Base-by-base conservation (phyloP, 352 stramenopile genomes). In the Phytophthora crassamura region DNA sequence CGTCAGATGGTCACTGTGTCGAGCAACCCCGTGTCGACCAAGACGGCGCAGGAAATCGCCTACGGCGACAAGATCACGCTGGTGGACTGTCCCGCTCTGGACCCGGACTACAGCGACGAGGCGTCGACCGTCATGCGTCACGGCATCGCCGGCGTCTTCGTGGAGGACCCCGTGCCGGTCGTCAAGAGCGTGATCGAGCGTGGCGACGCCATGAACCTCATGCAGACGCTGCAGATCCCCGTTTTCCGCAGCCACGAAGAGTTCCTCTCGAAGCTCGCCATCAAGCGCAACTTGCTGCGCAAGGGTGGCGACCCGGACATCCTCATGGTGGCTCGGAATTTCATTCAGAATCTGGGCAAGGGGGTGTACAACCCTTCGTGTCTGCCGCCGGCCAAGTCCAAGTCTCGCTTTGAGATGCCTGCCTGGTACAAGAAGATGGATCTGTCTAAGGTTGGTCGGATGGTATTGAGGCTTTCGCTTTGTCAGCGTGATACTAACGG, bases 261-360 rank as follows among this genome's bases (percentile, higher is more conserved):
- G 52, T 99, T 99, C 67, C 72, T 99, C 15, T 86, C 87, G n/a
- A 95, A 98, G 78, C 88, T 99, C 7, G 98, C 97, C 9, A 80
- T 91, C 41, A 92, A 95, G 61, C 88, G 88, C 41, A 98, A 98
- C 61, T 88, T 98, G 69, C 83, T 99, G 16, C 86, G 95, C 46
- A 99, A 99, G 70, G 97, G 97, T 28, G 97, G 97, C 18, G 91
- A 99, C 45, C 97, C 97, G 4, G 97, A 99, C 73, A 97, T 99
- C 46, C 73, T 97, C 22, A 86, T 94, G 47, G 97, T 96, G 14
- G 97, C 97, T 7, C 90, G 96, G 41, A 80, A 75, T 0, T 94
- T 98, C 56, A 77, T 98, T 34, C 77, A 86, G 42, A 82, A 77
- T 20, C 55, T 94, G 36, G 83, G 82, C 51, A 88, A 89, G 52